These are phyloP conservation scores for Puya raimondii DNA, from an alignment of 176 grass and related monocot genomes.

Conservation along the genomic window DNA sequence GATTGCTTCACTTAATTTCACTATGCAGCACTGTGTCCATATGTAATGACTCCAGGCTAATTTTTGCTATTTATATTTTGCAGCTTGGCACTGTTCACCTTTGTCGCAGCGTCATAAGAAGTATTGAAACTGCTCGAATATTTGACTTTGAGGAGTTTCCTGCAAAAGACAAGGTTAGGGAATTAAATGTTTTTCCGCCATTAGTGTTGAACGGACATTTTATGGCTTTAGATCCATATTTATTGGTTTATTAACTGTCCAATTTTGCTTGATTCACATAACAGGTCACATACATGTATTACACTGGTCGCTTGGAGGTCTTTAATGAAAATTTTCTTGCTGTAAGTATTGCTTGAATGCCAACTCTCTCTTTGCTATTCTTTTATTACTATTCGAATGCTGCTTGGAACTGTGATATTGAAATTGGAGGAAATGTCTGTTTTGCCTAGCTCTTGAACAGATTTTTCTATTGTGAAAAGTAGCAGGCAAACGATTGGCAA, in stretches of 20 bases:
- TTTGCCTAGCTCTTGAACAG: not conserved
- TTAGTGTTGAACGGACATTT: not conserved
- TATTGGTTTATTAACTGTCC: not conserved
- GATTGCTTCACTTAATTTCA: too few species aligned
- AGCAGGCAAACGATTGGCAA: too few species aligned
- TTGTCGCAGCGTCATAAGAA: conserved; percentile 89
- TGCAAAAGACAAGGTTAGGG: conserved; percentile 71
- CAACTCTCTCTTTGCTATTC: not conserved
- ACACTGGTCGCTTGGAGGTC: conserved; percentile 80
- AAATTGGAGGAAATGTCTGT: not conserved
- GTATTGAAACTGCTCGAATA: conserved; percentile 89
- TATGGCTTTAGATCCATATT: not conserved
- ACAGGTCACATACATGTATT: conserved; percentile 98
- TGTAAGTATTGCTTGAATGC: conserved; percentile 38
- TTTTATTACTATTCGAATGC: not conserved
- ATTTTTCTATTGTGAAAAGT: too few species aligned
- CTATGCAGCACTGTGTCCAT: too few species aligned
- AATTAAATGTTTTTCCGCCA: not conserved
- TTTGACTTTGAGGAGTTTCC: conserved; percentile 98
- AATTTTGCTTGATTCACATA: conserved; percentile 15
- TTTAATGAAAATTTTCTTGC: conserved; percentile 92
- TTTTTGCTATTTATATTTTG: conserved; percentile 32
- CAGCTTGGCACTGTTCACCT: conserved; percentile 98
- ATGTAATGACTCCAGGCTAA: not conserved
- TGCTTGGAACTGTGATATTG: not conserved